Base-by-base conservation (phyloP, 2,329 filamentous ascomycete genomes). In the Diaporthe citri region DNA sequence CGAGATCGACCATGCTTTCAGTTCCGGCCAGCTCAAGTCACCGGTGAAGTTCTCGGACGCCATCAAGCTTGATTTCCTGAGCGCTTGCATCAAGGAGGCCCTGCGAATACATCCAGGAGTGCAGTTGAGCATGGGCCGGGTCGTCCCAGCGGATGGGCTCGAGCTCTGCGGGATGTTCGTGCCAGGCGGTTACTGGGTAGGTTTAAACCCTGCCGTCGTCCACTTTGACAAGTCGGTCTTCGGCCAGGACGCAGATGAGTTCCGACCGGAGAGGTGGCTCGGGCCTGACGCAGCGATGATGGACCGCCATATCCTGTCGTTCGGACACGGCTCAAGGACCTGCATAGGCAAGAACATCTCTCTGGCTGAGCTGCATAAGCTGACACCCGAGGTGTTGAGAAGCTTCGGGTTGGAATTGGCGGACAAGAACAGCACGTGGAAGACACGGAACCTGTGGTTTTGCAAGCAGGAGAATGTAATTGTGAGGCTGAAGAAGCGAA, bases 311-410 rank as follows among this genome's bases (percentile, higher is more conserved):
- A 75, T 79, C 71, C 46, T 79, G 57, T 84, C 88, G 71, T 90
- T 90, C 77, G 88, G 88, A 3, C 85, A 85, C 3, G 88, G 88
- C 0, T 85, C 87, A 9, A 80, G 88, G 76, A 88, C 87, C 5
- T 90, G 88, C 75, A 88, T 90, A 70, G 80, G 79, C 36, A 78
- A 78, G 74, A 77, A 77, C 51, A 78, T 78, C 48, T 77, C 77
- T 15, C 36, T 77, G 31, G 71, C 74, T 22, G 77, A 78, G 70
- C 75, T 78, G 52, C 73, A 77, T 55, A 78, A 78, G 69, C 60
- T 78, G n/a, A 75, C 78, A 17, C 77, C 77, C 9, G 74, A 76
- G 67, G 39, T 78, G n/a, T 56, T 77, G 64, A 71, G 73, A 46
- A 34, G 74, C 52, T 77, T 78, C 36, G 71, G 76, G 25, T 56